Conservation (phyloP, 352 stramenopile species). For the Aphanomyces invadans region DNA sequence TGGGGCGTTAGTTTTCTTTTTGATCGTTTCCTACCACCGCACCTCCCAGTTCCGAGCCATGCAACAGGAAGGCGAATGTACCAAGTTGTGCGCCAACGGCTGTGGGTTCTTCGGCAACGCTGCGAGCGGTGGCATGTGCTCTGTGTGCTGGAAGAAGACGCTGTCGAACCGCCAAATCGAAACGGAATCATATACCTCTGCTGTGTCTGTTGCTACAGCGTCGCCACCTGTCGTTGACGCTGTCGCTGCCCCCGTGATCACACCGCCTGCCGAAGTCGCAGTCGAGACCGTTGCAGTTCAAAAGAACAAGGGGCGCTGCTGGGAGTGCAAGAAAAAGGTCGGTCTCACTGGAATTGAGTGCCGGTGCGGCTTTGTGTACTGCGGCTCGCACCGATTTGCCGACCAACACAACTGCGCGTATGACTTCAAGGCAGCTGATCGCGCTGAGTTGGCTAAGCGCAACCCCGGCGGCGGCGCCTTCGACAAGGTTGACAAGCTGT, state of each 20-base stretch:
- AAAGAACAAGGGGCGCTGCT: slow-evolving; percentile 88
- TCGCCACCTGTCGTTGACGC: background rate
- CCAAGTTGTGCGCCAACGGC: slow-evolving; percentile 61
- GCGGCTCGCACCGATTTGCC: slow-evolving; percentile 76
- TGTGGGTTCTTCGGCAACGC: slow-evolving; percentile 72
- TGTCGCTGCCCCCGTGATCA: slow-evolving; percentile 17
- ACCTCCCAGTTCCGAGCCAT: slow-evolving; percentile 27
- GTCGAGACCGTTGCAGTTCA: slow-evolving; percentile 39
- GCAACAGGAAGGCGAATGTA: slow-evolving; percentile 74
- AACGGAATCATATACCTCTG: slow-evolving; percentile 19
- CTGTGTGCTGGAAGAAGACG: slow-evolving; percentile 79
- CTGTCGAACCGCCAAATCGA: slow-evolving; percentile 65
- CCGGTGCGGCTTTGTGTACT: slow-evolving; percentile 84
- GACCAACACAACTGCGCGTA: slow-evolving; percentile 82
- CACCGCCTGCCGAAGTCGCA: slow-evolving; percentile 1
- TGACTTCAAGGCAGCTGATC: slow-evolving; percentile 77
- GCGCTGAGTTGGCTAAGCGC: slow-evolving; percentile 60
- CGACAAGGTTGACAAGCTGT: slow-evolving; percentile 79
- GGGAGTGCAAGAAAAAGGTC: slow-evolving; percentile 89
- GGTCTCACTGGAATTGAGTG: slow-evolving; percentile 85
- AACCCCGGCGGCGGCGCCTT: slow-evolving; percentile 78
- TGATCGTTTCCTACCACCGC: background rate
- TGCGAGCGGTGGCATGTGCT: slow-evolving; percentile 71
- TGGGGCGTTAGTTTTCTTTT: slow-evolving; percentile 21
- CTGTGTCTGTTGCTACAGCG: background rate